Base-by-base conservation (phyloP, 2,329 filamentous ascomycete genomes). In the Alternaria incomplexa region DNA sequence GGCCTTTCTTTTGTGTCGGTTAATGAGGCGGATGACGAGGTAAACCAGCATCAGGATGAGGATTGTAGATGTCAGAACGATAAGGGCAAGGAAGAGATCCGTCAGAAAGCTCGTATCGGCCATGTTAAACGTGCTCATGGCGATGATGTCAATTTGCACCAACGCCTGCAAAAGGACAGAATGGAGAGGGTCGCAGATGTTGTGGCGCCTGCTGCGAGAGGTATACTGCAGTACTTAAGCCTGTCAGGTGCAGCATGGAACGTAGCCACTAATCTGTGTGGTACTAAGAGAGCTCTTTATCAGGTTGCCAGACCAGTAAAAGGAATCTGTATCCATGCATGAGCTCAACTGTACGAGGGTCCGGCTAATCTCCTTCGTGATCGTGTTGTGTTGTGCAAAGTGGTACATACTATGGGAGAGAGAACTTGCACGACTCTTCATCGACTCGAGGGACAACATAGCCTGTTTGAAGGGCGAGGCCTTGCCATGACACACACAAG, bases 21-120 rank as follows among this genome's bases (percentile, higher is more conserved):
- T 67, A 52, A 58, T 53, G 48, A 57, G 62, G 44, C 61, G 61
- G 15, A 64, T 58, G 15, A 63, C 17, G 5, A 72, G 36, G 62
- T 64, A 72, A n/a, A 65, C n/a, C 17, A 69, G n/a, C 8, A 73
- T 45, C 25, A 69, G 36, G 28, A 61, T 53, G 25, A 73, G 60
- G 25, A 72, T 54, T 0, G 52, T 54, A 44, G 65, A 65, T 6
- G 57, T 62, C 7, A 73, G 45, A 11, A 68, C 51, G n/a, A 67
- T 61, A 2, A 73, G 62, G 10, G 65, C 58, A 13, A 68, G 48
- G 53, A 72, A 65, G 3, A 73, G 60, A 5, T 68, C 56, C 0
- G 53, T 30, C 0, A 50, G 52, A 4, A 51, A 36, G 32, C 51
- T 47, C 15, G 36, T 48, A 3, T 23, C 52, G 17, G 51, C 15